Percentiles rank a stretch among this genome's conserved stretches.
Evolutionary conservation across 352 stramenopile species (phyloP).

Genomic region (Phytophthora kernoviae): DNA sequence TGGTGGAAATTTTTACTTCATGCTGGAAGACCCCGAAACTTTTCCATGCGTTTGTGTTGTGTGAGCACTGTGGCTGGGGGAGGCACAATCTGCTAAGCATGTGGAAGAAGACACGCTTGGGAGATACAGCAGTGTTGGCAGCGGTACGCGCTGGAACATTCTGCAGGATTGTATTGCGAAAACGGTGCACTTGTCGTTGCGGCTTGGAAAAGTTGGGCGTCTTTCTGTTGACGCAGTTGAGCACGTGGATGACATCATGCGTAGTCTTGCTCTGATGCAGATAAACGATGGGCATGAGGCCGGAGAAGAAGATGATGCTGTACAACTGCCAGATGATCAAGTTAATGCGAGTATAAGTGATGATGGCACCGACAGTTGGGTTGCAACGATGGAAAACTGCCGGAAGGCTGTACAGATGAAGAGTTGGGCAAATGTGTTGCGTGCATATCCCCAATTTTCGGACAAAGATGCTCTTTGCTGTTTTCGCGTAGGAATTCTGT

Average conservation of each 20-base stretch:
- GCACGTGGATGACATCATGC: slow-evolving; percentile 79
- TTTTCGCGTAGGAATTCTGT: slow-evolving; percentile 69
- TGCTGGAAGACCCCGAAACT: slow-evolving; percentile 68
- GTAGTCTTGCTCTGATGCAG: slow-evolving; percentile 75
- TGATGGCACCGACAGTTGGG: slow-evolving; percentile 54
- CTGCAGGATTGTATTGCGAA: slow-evolving; percentile 77
- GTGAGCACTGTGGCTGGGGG: slow-evolving; percentile 70
- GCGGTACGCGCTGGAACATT: slow-evolving; percentile 69
- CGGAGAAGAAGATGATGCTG: slow-evolving; percentile 42
- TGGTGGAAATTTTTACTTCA: slow-evolving; percentile 57
- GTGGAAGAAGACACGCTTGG: slow-evolving; percentile 77
- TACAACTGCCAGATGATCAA: slow-evolving; percentile 23
- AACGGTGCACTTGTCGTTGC: slow-evolving; percentile 73
- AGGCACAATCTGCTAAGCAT: slow-evolving; percentile 67
- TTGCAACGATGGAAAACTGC: slow-evolving; percentile 67
- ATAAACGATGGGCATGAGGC: slow-evolving; percentile 70
- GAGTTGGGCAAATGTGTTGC: slow-evolving; percentile 60
- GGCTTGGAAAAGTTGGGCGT: slow-evolving; percentile 63
- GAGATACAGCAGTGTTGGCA: slow-evolving; percentile 61
- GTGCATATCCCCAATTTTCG: slow-evolving; percentile 65
- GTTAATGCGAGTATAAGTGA: slow-evolving; percentile 18
- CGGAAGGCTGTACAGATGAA: slow-evolving; percentile 69
- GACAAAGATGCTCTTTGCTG: slow-evolving; percentile 64
- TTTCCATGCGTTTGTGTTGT: slow-evolving; percentile 76
- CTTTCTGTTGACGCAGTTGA: slow-evolving; percentile 79